A percentile compares a stretch with the other conserved stretches of the same genome.
Evolutionary conservation across 176 grass and related monocot genomes (phyloP).

Genomic region (Oryza longistaminata): DNA sequence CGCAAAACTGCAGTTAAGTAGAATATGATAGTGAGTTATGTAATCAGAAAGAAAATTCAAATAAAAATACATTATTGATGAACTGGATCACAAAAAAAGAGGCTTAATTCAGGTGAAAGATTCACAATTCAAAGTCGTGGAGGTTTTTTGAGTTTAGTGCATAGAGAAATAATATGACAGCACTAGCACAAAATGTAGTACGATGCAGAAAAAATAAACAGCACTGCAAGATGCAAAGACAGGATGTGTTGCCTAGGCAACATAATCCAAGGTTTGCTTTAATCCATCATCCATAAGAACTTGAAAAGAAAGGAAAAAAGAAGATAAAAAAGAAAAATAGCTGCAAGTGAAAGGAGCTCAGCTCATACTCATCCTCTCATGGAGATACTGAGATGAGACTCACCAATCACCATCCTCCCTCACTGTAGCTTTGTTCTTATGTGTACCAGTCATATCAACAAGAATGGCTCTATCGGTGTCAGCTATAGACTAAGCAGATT

Average conservation of each 20-base stretch:
- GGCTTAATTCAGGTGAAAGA: background rate
- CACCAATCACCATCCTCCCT: background rate
- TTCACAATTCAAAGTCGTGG: background rate
- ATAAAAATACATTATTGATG: background rate
- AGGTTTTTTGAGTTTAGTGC: background rate
- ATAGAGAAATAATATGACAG: background rate
- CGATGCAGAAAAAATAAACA: background rate
- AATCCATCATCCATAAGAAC: background rate
- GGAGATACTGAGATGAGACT: background rate
- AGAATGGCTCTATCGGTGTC: background rate
- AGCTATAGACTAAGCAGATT: background rate
- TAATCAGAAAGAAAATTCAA: background rate
- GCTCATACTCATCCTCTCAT: background rate
- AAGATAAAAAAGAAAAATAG: background rate
- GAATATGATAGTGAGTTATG: conserved; percentile 31
- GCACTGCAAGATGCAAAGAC: background rate
- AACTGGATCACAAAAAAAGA: background rate
- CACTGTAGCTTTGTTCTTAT: background rate
- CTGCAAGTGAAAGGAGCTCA: background rate
- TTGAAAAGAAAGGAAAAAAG: background rate
- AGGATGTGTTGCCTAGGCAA: background rate
- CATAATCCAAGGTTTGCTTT: background rate
- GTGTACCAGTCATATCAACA: background rate
- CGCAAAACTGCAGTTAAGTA: conserved; percentile 69
- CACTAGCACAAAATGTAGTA: background rate